These are phyloP conservation scores for Wickerhamomyces ciferrii DNA, from an alignment of 805 yeast species.

Conservation along the genomic window DNA sequence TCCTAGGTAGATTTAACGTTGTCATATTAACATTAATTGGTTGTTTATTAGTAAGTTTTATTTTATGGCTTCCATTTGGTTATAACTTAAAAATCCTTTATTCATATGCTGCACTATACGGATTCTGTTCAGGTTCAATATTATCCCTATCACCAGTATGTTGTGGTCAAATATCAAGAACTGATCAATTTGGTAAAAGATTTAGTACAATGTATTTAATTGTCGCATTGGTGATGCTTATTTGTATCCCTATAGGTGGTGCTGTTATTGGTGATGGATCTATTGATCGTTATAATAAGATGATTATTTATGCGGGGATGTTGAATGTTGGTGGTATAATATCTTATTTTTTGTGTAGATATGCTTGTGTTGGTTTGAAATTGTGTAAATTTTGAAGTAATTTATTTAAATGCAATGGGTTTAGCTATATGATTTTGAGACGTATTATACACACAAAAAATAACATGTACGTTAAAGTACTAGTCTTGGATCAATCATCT, in stretches of 20 bases:
- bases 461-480: no score
- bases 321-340: constrained; percentile 29
- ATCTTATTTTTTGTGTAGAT: constrained; percentile 33
- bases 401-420: no score
- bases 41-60: constrained; percentile 28
- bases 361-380: constrained; percentile 33
- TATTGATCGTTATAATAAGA: constrained; percentile 28
- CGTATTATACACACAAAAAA: no score
- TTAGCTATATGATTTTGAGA: no score
- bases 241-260: constrained; percentile 42
- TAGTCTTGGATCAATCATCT: no score
- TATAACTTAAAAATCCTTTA: constrained; percentile 26
- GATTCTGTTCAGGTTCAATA: constrained; percentile 46
- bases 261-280: constrained; percentile 30
- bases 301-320: constrained; percentile 35
- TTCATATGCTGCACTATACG: constrained; percentile 40
- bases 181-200: constrained; percentile 44
- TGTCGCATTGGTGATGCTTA: constrained; percentile 42
- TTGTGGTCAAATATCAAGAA: constrained; percentile 45
- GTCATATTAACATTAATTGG: constrained; percentile 28
- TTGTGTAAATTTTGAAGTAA: constrained; percentile 23
- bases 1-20: constrained; percentile 45
- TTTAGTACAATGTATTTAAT: constrained; percentile 49
- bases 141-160: constrained; percentile 29
- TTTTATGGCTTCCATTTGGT: constrained; percentile 36